Evolutionary conservation across 441 rosid genomes (phyloP), one percentile per base, ranked within the genome.

Genomic region (Arabidopsis hybrid): DNA sequence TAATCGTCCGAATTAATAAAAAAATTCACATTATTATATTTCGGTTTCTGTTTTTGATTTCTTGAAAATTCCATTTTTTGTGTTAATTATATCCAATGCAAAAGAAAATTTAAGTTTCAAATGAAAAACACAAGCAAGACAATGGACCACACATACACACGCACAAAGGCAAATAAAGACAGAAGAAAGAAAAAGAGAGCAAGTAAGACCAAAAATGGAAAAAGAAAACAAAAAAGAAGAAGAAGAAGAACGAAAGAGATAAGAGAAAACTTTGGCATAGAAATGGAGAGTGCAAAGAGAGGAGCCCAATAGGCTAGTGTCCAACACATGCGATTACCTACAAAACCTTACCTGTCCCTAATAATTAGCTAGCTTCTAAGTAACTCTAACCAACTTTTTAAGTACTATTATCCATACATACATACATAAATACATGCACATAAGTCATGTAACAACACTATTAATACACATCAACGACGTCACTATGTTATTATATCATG

Each of bases 211-310:
- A 42, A 32, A 65, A 65, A 18, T 45, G 18, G 38, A 65, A 45
- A 72, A 42, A n/a, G 3, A 17, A 39, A 51, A 47, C 9, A 6
- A 35, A 51, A 66, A 1, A 53, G 8, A 36, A 8, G 5, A 9
- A 14, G 1, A 26, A 21, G 10, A 13, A 7, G 31, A 38, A 72
- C n/a, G n/a, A n/a, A 64, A 56, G 10, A 43, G 38, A 63, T 26
- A 50, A 60, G 32, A 16, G 29, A 39, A 9, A 38, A 9, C 26
- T 59, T 57, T 46, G 71, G 58, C 66, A 65, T 32, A 31, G 16
- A 74, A 59, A 66, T 65, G 43, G 67, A 26, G 46, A 74, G 1
- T 12, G 62, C 73, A 67, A 74, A 65, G 59, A 73, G 77, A 73
- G 65, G 2, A 64, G 26, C 60, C 72, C 67, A 42, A 67, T 2